These are phyloP conservation scores for Pseudogymnoascus sp. DNA, from an alignment of 2,329 filamentous ascomycete species.

Conservation along the genomic window DNA sequence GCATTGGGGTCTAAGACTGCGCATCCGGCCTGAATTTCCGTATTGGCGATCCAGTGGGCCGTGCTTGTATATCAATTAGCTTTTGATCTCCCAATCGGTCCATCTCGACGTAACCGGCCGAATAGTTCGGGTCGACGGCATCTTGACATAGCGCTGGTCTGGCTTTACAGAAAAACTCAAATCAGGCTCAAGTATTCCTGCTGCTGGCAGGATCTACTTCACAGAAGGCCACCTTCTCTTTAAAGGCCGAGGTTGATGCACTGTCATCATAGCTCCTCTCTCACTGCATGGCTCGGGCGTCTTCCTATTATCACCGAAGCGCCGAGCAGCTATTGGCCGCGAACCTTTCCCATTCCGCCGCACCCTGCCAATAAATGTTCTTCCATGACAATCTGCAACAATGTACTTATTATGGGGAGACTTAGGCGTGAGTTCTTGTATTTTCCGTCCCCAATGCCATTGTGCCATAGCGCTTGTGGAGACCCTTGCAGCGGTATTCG, in stretches of 20 bases:
- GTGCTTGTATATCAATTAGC: background rate
- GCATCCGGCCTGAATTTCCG: conserved; percentile 8
- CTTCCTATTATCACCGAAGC: background rate
- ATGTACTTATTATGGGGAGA: background rate
- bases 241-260: background rate
- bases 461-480: background rate
- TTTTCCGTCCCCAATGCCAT: background rate
- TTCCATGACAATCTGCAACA: background rate
- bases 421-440: background rate
- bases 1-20: conserved; percentile 1
- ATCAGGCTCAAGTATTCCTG: background rate
- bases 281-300: background rate
- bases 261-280: background rate
- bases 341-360: background rate
- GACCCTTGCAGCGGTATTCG: background rate
- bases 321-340: background rate
- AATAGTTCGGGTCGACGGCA: background rate
- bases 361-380: background rate
- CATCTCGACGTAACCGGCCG: background rate
- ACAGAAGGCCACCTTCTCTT: background rate
- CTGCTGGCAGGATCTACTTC: background rate
- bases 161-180: background rate
- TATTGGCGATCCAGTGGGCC: conserved; percentile 10
- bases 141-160: background rate
- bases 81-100: background rate